phyloP scores from a whole-genome alignment of 2,329 filamentous ascomycete species.

The Monosporascus sp. region DNA sequence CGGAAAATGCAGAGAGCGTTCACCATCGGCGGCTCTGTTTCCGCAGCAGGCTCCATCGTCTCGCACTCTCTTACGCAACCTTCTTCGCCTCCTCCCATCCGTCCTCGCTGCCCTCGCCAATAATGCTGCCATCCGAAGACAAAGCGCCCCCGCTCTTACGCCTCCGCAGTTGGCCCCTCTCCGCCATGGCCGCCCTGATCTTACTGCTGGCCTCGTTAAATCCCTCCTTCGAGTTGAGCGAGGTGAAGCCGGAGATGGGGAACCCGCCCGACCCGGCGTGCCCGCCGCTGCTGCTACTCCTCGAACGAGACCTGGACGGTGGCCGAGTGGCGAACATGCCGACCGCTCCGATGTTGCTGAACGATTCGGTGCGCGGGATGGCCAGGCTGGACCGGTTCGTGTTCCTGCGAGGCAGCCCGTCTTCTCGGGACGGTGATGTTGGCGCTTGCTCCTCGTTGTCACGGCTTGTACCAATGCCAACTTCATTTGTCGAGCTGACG shows the following conservation, averaged over 20 bases:
- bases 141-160: constrained; percentile 37
- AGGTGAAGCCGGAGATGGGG: constrained; percentile 64
- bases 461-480: constrained; percentile 15
- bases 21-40: neutral
- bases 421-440: constrained; percentile 15
- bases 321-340: constrained; percentile 88
- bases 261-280: constrained; percentile 57
- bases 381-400: constrained; percentile 49
- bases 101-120: neutral
- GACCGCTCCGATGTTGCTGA: constrained; percentile 81
- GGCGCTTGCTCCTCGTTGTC: constrained; percentile 16
- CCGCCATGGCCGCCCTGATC: constrained; percentile 79
- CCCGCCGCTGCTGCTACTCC: constrained; percentile 40
- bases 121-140: constrained; percentile 14
- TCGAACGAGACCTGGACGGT: constrained; percentile 64
- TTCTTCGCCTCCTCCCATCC: constrained; percentile 10
- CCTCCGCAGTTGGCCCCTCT: constrained; percentile 60
- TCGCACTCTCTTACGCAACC: constrained; percentile 1
- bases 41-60: neutral
- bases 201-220: constrained; percentile 79
- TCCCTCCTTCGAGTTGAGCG: constrained; percentile 60
- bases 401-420: constrained; percentile 38
- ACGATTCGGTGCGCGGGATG: constrained; percentile 83
- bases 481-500: constrained; percentile 24
- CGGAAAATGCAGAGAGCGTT: neutral